phyloP scores from a whole-genome alignment of 257 asterid genomes.

The Solanum pennellii region DNA sequence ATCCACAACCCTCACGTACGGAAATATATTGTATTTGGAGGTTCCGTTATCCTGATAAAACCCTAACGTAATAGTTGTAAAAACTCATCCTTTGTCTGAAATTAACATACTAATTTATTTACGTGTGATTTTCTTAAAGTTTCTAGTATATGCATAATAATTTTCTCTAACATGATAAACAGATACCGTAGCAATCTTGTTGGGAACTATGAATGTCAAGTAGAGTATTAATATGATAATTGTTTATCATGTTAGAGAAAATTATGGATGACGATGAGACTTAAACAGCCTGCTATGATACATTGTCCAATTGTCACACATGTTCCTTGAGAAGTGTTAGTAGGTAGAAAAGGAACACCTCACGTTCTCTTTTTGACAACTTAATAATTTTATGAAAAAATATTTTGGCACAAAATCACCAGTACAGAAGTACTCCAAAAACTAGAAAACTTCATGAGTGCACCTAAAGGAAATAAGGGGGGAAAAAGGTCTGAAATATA shows the following conservation, averaged over 20 bases:
- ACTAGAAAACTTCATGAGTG: neutral
- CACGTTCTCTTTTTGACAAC: neutral
- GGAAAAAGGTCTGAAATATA: too few species aligned
- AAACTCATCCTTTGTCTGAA: neutral
- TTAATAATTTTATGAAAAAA: neutral
- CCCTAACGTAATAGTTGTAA: neutral
- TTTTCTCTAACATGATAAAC: neutral
- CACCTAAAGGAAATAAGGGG: neutral
- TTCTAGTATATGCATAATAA: neutral
- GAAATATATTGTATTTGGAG: neutral
- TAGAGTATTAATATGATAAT: neutral
- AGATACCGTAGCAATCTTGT: neutral
- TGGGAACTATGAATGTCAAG: neutral
- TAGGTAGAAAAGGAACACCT: neutral
- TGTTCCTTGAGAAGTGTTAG: neutral
- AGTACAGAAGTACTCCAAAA: neutral
- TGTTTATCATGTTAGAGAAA: neutral
- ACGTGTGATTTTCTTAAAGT: neutral
- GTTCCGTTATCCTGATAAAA: neutral
- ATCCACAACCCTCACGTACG: neutral
- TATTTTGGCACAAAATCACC: neutral
- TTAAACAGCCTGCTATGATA: neutral
- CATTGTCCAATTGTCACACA: neutral
- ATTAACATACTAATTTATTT: neutral
- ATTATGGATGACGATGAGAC: neutral